Base-by-base conservation (phyloP, 768 basidiomycete genomes). In the Suillus sp. region DNA sequence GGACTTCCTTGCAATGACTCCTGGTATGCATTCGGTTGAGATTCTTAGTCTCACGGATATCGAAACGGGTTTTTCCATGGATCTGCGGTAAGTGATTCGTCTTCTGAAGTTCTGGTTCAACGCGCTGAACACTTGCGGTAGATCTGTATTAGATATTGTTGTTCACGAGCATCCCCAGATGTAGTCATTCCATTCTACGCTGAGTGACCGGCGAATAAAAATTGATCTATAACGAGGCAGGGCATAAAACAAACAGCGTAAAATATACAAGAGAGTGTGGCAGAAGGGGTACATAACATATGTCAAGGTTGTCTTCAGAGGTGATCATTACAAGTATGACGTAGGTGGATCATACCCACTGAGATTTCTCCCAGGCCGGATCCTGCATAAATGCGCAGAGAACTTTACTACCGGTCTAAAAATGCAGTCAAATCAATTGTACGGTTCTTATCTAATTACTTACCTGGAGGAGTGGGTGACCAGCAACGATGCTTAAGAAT, bases 381-480 rank as follows among this genome's bases (percentile, higher is more conserved):
- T 97, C 95, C 81, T 98, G 95, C 50, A 97, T 78, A 78, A 96
- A 97, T 3, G 93, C 95, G 65, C 93, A 93, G 4, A 98, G 81
- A n/a, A 98, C 95, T 73, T 97, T 97, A 77, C 93, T 95, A 57
- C 96, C 96, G 4, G 96, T 98, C 94, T 95, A 45, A 38, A 34
- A 11, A 60, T 16, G 56, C 16, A 3, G n/a, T 69, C 66, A 63
- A 60, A 64, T 62, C 32, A 64, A 48, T 34, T 30, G 18, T 10
- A 57, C 18, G 11, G 9, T 27, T 1, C 2, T 27, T 25, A 40
- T 57, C 37, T 40, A 57, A 18, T 20, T 35, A 77, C 86, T 64
- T 66, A 93, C 95, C 87, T 99, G 96, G 30, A 99, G 79, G 62
- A 99, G 79, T 9, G 97, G 97, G 74, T 99, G 97, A 0, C 97